phyloP scores from a whole-genome alignment of 2,329 filamentous ascomycete species.

The Colletotrichum paranaense region DNA sequence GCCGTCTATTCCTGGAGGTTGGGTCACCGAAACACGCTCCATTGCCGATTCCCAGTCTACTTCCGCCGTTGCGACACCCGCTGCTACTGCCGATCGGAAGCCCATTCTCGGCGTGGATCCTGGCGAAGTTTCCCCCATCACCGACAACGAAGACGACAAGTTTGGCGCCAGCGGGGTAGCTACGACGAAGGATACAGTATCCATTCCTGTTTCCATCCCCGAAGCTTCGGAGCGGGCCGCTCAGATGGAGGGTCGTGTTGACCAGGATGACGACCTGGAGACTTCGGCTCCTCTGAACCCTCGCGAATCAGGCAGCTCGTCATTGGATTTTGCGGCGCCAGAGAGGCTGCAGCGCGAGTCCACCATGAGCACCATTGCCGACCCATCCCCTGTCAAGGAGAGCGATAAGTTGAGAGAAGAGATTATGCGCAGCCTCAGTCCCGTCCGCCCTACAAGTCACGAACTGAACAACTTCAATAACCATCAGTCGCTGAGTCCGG shows the following conservation, averaged over 20 bases:
- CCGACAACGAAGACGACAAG: conserved; percentile 34
- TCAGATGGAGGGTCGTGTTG: background rate
- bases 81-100: conserved; percentile 2
- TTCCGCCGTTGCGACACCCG: background rate
- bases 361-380: conserved; percentile 60
- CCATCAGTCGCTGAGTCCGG: background rate
- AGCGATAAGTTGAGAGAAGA: conserved; percentile 79
- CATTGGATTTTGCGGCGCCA: conserved; percentile 49
- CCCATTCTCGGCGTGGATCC: background rate
- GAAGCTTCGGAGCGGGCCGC: conserved; percentile 1
- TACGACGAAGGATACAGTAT: conserved; percentile 11
- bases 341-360: conserved; percentile 52
- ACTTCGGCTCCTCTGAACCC: conserved; percentile 38
- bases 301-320: conserved; percentile 32
- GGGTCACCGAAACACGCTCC: conserved; percentile 43
- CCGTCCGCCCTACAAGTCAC: conserved; percentile 48
- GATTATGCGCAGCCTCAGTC: conserved; percentile 76
- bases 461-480: conserved; percentile 28
- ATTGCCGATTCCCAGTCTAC: conserved; percentile 13
- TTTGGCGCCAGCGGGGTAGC: background rate
- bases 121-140: conserved; percentile 38
- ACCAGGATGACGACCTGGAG: conserved; percentile 2
- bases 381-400: conserved; percentile 70
- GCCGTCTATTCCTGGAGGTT: conserved; percentile 45
- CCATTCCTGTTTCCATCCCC: conserved; percentile 13